phyloP scores from a whole-genome alignment of 2,329 filamentous ascomycete genomes.

The Pyrenophora teres region DNA sequence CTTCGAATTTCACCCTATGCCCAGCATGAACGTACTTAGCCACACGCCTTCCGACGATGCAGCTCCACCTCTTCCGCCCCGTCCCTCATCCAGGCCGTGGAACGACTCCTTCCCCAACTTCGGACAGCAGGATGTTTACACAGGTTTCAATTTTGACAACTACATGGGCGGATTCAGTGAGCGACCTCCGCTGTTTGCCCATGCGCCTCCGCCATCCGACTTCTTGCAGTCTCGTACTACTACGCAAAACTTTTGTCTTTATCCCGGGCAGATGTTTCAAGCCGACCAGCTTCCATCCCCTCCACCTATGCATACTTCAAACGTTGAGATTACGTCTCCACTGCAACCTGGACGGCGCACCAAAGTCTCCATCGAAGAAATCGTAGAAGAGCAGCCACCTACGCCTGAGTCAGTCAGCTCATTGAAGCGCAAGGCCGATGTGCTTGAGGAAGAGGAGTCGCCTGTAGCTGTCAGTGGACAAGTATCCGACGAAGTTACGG shows the following conservation, averaged over 20 bases:
- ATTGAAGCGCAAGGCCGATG: slow-evolving; percentile 42
- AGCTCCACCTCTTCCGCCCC: slow-evolving; percentile 27
- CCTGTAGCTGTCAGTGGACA: neutral
- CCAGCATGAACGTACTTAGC: neutral
- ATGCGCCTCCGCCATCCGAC: slow-evolving; percentile 13
- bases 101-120: slow-evolving; percentile 11
- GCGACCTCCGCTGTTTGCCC: slow-evolving; percentile 12
- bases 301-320: slow-evolving; percentile 16
- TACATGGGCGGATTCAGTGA: slow-evolving; percentile 17
- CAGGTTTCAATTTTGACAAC: slow-evolving; percentile 8
- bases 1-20: neutral
- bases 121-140: slow-evolving; percentile 9
- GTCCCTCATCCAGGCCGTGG: slow-evolving; percentile 19
- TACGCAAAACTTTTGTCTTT: neutral
- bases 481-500: neutral
- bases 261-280: neutral
- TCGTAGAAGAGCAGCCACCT: slow-evolving; percentile 40
- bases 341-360: slow-evolving; percentile 29
- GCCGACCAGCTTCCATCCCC: slow-evolving; percentile 27
- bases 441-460: slow-evolving; percentile 23
- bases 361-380: slow-evolving; percentile 40
- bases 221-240: neutral
- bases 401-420: slow-evolving; percentile 35
- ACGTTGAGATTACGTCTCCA: slow-evolving; percentile 10
- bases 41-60: neutral